Evolutionary conservation across 2,329 filamentous ascomycete genomes (phyloP).

Genomic region (Fusarium lateritium): DNA sequence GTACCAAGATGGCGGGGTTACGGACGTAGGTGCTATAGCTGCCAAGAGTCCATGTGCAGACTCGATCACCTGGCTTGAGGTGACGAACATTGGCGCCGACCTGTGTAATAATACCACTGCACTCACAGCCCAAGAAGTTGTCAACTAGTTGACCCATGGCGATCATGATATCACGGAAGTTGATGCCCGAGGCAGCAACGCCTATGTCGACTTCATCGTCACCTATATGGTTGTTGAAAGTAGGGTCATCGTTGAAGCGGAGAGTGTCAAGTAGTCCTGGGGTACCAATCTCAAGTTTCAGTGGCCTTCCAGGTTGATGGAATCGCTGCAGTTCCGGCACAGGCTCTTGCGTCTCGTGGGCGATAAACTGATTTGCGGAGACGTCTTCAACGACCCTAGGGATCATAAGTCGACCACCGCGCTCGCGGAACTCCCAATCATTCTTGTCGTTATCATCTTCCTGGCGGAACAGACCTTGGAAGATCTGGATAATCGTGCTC

Average conservation of each 20-base stretch:
- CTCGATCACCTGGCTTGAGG: neutral
- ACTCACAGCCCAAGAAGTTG: slow-evolving; percentile 8
- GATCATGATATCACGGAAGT: slow-evolving; percentile 31
- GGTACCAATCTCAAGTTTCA: slow-evolving; percentile 7
- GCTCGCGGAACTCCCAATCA: slow-evolving; percentile 6
- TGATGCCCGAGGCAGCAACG: slow-evolving; percentile 17
- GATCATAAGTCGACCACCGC: slow-evolving; percentile 6
- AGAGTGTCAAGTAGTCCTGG: slow-evolving; percentile 1
- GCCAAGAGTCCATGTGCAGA: slow-evolving; percentile 4
- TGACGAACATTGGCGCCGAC: neutral
- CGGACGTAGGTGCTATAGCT: slow-evolving; percentile 1
- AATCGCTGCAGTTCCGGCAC: neutral
- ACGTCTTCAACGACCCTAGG: neutral
- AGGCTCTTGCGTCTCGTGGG: slow-evolving; percentile 6
- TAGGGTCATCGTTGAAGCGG: slow-evolving; percentile 4
- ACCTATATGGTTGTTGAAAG: neutral
- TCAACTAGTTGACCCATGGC: slow-evolving; percentile 23
- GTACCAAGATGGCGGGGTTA: neutral
- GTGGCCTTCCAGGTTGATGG: neutral
- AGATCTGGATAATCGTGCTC: neutral
- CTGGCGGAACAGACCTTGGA: neutral
- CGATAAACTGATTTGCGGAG: slow-evolving; percentile 7
- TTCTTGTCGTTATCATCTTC: slow-evolving; percentile 3
- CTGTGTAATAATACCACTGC: slow-evolving; percentile 1
- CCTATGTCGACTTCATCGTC: slow-evolving; percentile 21